Conservation (phyloP, 2,329 filamentous ascomycete genomes). For the Zasmidium cellare region DNA sequence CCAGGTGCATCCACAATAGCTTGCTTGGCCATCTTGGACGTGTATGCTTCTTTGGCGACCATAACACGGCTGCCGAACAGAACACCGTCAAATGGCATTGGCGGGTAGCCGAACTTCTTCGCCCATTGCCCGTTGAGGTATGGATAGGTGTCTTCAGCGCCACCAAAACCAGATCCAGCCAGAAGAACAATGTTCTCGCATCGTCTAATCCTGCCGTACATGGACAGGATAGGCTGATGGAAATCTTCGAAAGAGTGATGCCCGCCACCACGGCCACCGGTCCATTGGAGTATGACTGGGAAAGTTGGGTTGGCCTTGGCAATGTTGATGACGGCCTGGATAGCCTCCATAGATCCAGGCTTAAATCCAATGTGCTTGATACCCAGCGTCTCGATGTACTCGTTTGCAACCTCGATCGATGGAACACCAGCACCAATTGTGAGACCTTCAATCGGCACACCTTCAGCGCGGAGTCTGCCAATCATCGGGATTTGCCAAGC, state of each 20-base stretch:
- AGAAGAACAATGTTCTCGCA: slow-evolving; percentile 85
- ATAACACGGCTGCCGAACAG: slow-evolving; percentile 92
- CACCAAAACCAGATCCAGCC: slow-evolving; percentile 89
- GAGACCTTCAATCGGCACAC: slow-evolving; percentile 86
- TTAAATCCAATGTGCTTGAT: slow-evolving; percentile 95
- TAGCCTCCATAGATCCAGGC: slow-evolving; percentile 83
- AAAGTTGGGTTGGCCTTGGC: slow-evolving; percentile 91
- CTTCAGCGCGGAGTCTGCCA: slow-evolving; percentile 75
- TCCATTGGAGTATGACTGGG: slow-evolving; percentile 94
- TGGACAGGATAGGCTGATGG: slow-evolving; percentile 85
- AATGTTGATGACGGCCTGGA: slow-evolving; percentile 88
- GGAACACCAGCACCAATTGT: slow-evolving; percentile 93
- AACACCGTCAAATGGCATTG: slow-evolving; percentile 93
- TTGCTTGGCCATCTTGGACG: slow-evolving; percentile 82
- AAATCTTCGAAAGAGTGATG: slow-evolving; percentile 96
- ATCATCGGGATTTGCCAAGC: slow-evolving; percentile 88
- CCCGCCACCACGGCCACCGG: slow-evolving; percentile 87
- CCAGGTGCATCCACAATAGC: slow-evolving; percentile 85
- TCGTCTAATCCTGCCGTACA: slow-evolving; percentile 86
- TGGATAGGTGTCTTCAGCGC: slow-evolving; percentile 85
- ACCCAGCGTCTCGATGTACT: slow-evolving; percentile 90
- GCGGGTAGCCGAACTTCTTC: slow-evolving; percentile 79
- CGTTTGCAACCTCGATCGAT: slow-evolving; percentile 87
- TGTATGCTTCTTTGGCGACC: slow-evolving; percentile 90
- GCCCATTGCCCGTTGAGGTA: slow-evolving; percentile 90